Evolutionary conservation across 805 yeast genomes (phyloP), one percentile per base, ranked within the genome.

Genomic region (Saturnispora hagleri): DNA sequence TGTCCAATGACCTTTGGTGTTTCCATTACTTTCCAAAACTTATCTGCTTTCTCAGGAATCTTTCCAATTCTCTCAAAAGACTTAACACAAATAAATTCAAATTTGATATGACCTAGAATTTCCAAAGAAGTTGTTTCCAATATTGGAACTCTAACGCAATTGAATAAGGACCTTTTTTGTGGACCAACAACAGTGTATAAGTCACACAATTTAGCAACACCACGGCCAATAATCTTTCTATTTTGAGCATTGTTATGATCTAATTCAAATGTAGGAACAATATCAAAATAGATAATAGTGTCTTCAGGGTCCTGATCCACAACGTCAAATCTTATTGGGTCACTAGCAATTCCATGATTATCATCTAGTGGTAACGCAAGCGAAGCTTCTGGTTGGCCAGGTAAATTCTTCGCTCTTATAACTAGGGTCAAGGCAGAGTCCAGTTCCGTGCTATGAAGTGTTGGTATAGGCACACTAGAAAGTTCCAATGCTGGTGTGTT

Each of bases 1-100:
- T 91, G 98, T 2, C 98, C 98, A 68, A 91, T 91, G 26, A 91
- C 96, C 54, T 96, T 75, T 1, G 97, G 87, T 0, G 91, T 79
- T 4, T 86, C 89, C 51, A 89, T 71, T 13, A 93, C 88, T 62
- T 86, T 87, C 97, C 97, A 91, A 69, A 89, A 90, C 1, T 93
- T 84, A 50, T 86, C 85, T 1, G 88, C 77, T 58, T 85, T 72
- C 55, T 68, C 73, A n/a, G 84, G 68, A 10, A 77, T 75, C 81
- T 84, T 79, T 41, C 77, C 75, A 8, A 82, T 81, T 63, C 89
- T 95, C 36, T 64, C 62, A 61, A 90, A 91, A 2, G 97, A 83
- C 12, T 75, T 79, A 4, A 88, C 84, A 43, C 82, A 67, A 66
- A 86, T 66, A 49, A 82, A 77, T 61, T 89, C 96, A 64, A 91